A percentile compares a stretch with the other conserved stretches of the same genome.
Evolutionary conservation across 2,329 filamentous ascomycete species (phyloP).

Genomic region (Beauveria sp.): DNA sequence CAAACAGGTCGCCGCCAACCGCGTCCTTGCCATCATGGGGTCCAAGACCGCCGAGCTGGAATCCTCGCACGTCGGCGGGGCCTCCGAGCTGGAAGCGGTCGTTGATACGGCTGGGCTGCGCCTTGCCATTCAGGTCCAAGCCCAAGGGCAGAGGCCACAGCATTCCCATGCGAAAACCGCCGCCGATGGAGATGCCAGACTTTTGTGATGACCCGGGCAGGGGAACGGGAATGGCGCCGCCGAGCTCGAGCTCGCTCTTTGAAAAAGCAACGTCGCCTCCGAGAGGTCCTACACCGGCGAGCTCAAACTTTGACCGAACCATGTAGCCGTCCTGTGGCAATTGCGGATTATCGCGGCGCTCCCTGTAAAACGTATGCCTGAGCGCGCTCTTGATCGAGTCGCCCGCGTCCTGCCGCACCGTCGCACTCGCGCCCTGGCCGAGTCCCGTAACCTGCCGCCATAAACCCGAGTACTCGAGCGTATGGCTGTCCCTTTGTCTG

Average conservation of each 20-base stretch:
- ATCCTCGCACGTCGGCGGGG: slow-evolving; percentile 89
- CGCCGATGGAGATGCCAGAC: slow-evolving; percentile 76
- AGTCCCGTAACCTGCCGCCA: slow-evolving; percentile 89
- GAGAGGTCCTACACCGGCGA: slow-evolving; percentile 81
- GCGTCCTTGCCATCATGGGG: slow-evolving; percentile 81
- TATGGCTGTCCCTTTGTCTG: slow-evolving; percentile 58
- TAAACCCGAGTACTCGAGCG: slow-evolving; percentile 69
- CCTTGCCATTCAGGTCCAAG: slow-evolving; percentile 39
- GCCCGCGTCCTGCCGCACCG: slow-evolving; percentile 76
- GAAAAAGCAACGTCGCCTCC: slow-evolving; percentile 88
- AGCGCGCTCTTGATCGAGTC: slow-evolving; percentile 86
- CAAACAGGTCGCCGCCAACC: slow-evolving; percentile 85
- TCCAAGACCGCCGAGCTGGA: slow-evolving; percentile 81
- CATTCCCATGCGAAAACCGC: slow-evolving; percentile 71
- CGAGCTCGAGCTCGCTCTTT: slow-evolving; percentile 81
- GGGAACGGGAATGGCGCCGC: slow-evolving; percentile 65
- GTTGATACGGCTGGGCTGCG: slow-evolving; percentile 71
- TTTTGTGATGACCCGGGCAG: slow-evolving; percentile 60
- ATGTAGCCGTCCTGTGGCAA: slow-evolving; percentile 79
- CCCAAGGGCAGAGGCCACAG: slow-evolving; percentile 73
- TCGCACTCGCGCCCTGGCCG: slow-evolving; percentile 66
- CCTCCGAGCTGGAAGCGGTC: slow-evolving; percentile 94
- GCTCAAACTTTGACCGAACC: slow-evolving; percentile 66
- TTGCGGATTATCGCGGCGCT: slow-evolving; percentile 76
- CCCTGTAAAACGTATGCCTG: slow-evolving; percentile 71